Percentiles rank a stretch among this genome's conserved stretches.
phyloP scores from a whole-genome alignment of 805 yeast genomes.

The Tanozyma kutaoensis region DNA sequence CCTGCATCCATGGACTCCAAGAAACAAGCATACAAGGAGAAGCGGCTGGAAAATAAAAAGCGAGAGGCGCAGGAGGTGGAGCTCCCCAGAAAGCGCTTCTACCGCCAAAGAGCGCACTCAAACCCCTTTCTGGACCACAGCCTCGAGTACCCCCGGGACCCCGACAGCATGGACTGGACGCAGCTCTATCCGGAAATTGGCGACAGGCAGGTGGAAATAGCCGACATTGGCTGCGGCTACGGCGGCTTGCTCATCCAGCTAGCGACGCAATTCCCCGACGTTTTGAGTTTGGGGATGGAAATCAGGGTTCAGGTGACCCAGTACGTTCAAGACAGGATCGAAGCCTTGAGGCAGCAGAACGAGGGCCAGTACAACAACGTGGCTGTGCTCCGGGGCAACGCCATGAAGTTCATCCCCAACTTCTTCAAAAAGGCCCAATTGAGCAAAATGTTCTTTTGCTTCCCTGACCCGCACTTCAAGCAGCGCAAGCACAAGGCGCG shows the following conservation, averaged over 20 bases:
- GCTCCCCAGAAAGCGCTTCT: slow-evolving; percentile 74
- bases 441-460: slow-evolving; percentile 90
- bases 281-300: slow-evolving; percentile 85
- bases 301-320: slow-evolving; percentile 96
- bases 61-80: slow-evolving; percentile 15
- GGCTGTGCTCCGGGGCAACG: slow-evolving; percentile 84
- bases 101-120: slow-evolving; percentile 95
- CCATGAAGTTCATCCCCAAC: slow-evolving; percentile 95
- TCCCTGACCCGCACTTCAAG: slow-evolving; percentile 99
- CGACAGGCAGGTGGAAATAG: slow-evolving; percentile 63
- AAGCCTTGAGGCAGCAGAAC: slow-evolving; percentile 63
- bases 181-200: slow-evolving; percentile 53
- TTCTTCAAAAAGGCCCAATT: slow-evolving; percentile 76
- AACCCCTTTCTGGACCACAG: slow-evolving; percentile 95
- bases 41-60: no score
- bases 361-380: slow-evolving; percentile 60
- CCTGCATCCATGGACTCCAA: no score
- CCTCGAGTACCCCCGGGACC: slow-evolving; percentile 74
- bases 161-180: slow-evolving; percentile 81
- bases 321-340: slow-evolving; percentile 89
- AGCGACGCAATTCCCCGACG: slow-evolving; percentile 64
- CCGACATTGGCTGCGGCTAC: slow-evolving; percentile 96
- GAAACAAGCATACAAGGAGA: no score
- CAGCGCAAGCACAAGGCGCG: slow-evolving; percentile 96
- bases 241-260: slow-evolving; percentile 82